phyloP scores from a whole-genome alignment of 2,329 filamentous ascomycete species.

The Ceratocystis lukuohia region DNA sequence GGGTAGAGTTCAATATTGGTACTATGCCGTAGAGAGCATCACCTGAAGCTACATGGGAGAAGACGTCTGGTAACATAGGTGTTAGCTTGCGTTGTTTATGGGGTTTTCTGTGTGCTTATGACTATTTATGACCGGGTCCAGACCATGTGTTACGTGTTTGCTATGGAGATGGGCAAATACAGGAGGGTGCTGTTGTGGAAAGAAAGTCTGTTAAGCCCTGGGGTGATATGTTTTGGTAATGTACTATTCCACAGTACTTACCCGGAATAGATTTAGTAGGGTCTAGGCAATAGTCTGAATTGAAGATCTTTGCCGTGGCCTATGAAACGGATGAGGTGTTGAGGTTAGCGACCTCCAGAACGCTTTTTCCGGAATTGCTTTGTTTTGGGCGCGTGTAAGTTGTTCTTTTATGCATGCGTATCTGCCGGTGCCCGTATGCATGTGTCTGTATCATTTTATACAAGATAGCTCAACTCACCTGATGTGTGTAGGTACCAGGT shows the following conservation, averaged over 20 bases:
- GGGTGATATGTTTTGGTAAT: no score
- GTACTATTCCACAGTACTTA: conserved; percentile 22
- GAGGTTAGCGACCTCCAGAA: neutral
- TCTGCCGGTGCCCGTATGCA: conserved; percentile 10
- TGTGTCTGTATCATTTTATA: neutral
- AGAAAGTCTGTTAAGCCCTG: no score
- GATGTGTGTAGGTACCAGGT: conserved; percentile 37
- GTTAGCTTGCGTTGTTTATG: neutral
- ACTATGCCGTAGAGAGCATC: conserved; percentile 61
- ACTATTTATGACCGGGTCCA: neutral
- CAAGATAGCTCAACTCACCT: conserved; percentile 27
- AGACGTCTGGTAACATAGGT: conserved; percentile 47
- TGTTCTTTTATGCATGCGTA: conserved; percentile 18
- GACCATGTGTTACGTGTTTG: neutral
- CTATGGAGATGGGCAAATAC: neutral
- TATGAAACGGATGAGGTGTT: conserved; percentile 21
- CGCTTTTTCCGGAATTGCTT: neutral
- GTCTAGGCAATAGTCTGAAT: conserved; percentile 35
- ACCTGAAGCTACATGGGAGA: conserved; percentile 59
- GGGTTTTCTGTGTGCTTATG: neutral
- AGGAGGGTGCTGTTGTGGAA: neutral
- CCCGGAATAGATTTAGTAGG: conserved; percentile 41
- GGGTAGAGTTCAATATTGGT: conserved; percentile 91
- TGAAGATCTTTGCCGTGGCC: conserved; percentile 37
- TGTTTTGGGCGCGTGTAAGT: neutral